Evolutionary conservation across 1,139 yeast species (phyloP), one percentile per base, ranked within the genome.

Genomic region (Sugiyamaella novakii): DNA sequence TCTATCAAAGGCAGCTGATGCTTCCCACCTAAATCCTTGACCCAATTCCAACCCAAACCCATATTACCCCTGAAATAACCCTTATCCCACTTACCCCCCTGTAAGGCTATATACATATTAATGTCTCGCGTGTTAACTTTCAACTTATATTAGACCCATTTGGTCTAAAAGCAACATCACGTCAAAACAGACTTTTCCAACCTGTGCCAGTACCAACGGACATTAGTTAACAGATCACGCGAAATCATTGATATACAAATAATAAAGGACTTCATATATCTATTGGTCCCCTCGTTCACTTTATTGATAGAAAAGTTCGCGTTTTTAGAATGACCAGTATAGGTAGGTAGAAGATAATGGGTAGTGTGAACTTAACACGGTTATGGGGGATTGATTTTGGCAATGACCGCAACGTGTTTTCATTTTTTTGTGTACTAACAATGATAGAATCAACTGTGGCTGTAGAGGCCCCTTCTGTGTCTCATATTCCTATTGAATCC

Each of bases 401-500:
- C n/a, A n/a, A n/a, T n/a, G n/a, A n/a, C n/a, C n/a, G n/a, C n/a
- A n/a, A n/a, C n/a, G n/a, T n/a, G n/a, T n/a, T n/a, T n/a, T n/a
- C n/a, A n/a, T n/a, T n/a, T n/a, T n/a, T n/a, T n/a, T n/a, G n/a
- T n/a, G 14, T n/a, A 19, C 33, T 39, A 39, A 39, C 43, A 29
- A 12, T 18, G 12, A 14, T n/a, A 19, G 25, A 42, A 18, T 38
- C 21, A 2, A 12, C 34, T 7, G 47, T 50, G 24, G 52, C 50
- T 19, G 40, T 40, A 6, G 60, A 56, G 38, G 60, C 63, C 8
- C 64, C 63, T 15, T 31, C 59, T 11, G 57, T 59, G 35, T 60
- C 57, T 14, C 63, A 61, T 31, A 50, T 60, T 34, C 40, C 60
- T 24, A 59, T 58, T 29, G 59, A 58, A 38, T 58, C 55, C 15